phyloP scores from a whole-genome alignment of 805 yeast genomes.

The Ogataea saltuana region DNA sequence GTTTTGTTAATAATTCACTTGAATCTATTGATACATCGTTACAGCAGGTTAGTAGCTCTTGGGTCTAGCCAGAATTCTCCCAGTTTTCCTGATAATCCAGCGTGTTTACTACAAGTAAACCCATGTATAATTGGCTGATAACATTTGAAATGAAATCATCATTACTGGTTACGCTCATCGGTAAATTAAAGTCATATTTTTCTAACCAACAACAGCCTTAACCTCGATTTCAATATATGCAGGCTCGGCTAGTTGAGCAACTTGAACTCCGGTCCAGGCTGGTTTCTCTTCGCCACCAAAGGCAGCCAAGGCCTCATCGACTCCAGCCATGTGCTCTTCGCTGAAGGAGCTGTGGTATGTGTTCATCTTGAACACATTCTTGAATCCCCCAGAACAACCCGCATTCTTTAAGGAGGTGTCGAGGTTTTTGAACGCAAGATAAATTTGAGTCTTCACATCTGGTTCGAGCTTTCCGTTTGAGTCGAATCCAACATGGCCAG shows the following conservation, averaged over 20 bases:
- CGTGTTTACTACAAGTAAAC: too few relatives aligned
- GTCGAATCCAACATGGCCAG: constrained; percentile 5
- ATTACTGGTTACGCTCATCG: too few relatives aligned
- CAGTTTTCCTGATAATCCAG: too few relatives aligned
- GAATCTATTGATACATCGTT: too few relatives aligned
- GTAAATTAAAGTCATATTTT: too few relatives aligned
- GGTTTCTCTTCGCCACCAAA: constrained; percentile 5
- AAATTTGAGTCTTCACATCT: neutral
- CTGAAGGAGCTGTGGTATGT: constrained; percentile 1
- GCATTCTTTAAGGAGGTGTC: constrained; percentile 3
- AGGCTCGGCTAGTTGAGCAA: neutral
- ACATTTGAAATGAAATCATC: too few relatives aligned
- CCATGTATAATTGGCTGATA: too few relatives aligned
- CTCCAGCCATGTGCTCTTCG: constrained; percentile 2
- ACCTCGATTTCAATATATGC: constrained; percentile 2
- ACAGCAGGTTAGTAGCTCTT: too few relatives aligned
- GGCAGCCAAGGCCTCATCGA: neutral
- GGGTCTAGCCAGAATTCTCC: too few relatives aligned
- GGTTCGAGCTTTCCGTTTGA: neutral
- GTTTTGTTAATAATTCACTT: neutral
- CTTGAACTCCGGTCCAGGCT: constrained; percentile 6
- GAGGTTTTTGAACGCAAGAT: neutral
- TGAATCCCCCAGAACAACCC: constrained; percentile 5
- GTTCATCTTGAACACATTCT: constrained; percentile 6
- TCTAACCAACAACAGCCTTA: constrained; percentile 1